These are phyloP conservation scores for Penicillium capsulatum DNA, from an alignment of 2,329 filamentous ascomycete genomes.

Conservation along the genomic window DNA sequence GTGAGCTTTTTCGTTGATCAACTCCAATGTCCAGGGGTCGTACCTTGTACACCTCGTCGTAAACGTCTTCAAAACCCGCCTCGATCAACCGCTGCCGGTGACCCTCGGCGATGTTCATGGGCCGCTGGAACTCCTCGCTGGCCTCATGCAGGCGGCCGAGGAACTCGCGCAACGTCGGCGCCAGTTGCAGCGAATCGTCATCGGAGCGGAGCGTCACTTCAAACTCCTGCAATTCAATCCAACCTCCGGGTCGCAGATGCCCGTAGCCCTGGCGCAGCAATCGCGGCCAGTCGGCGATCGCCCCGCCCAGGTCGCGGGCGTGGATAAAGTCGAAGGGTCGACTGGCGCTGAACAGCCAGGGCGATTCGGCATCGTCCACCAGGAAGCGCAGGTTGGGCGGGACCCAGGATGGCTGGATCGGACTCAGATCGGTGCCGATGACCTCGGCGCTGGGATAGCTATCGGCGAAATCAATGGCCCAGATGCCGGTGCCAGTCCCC, in stretches of 20 bases:
- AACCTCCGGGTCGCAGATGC: slow-evolving; percentile 48
- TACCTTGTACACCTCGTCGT: slow-evolving; percentile 45
- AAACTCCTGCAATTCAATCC: slow-evolving; percentile 46
- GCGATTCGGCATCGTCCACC: slow-evolving; percentile 33
- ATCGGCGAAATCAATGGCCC: slow-evolving; percentile 37
- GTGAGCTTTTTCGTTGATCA: too few species aligned
- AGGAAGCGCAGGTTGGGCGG: slow-evolving; percentile 35
- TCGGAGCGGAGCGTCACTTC: slow-evolving; percentile 29
- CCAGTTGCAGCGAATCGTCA: slow-evolving; percentile 26
- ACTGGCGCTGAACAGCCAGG: slow-evolving; percentile 27
- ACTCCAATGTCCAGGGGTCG: slow-evolving; percentile 4
- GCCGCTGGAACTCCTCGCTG: slow-evolving; percentile 32
- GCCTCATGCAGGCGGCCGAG: slow-evolving; percentile 26
- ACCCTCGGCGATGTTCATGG: slow-evolving; percentile 32
- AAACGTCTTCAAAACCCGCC: slow-evolving; percentile 53
- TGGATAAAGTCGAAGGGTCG: slow-evolving; percentile 34
- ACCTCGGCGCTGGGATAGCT: slow-evolving; percentile 38
- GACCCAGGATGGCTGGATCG: slow-evolving; percentile 38
- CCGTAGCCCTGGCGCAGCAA: slow-evolving; percentile 22
- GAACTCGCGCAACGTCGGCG: slow-evolving; percentile 27
- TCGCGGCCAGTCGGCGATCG: slow-evolving; percentile 29
- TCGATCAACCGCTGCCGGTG: slow-evolving; percentile 45
- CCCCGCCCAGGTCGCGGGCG: slow-evolving; percentile 31
- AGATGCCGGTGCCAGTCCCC: slow-evolving; percentile 37
- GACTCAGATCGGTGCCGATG: slow-evolving; percentile 47